phyloP scores from a whole-genome alignment of 2,329 filamentous ascomycete genomes.

The Claviceps sorghi region DNA sequence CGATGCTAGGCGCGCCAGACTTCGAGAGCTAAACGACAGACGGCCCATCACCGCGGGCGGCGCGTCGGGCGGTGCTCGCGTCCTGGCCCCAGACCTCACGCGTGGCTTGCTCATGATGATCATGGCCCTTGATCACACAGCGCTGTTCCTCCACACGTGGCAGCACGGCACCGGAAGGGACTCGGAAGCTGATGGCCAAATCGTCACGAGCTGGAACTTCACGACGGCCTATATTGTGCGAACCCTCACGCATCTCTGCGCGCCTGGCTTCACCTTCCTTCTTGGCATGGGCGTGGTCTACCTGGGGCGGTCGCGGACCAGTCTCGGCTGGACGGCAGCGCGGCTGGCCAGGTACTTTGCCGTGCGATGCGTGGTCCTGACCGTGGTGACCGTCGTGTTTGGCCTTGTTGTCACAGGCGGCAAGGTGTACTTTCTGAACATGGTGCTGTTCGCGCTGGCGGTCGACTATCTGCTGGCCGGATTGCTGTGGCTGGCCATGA shows the following conservation, averaged over 20 bases:
- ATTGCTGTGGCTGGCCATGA: constrained; percentile 24
- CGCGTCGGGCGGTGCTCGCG: constrained; percentile 12
- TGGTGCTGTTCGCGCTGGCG: constrained; percentile 28
- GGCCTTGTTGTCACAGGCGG: constrained; percentile 20
- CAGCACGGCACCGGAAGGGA: constrained; percentile 23
- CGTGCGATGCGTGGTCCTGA: constrained; percentile 22
- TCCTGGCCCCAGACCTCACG: constrained; percentile 28
- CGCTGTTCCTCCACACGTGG: constrained; percentile 26
- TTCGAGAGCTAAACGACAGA: neutral
- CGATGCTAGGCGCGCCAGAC: neutral
- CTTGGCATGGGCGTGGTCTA: constrained; percentile 31
- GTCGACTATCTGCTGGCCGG: constrained; percentile 31
- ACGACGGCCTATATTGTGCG: constrained; percentile 24
- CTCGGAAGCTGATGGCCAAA: constrained; percentile 21
- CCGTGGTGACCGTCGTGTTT: constrained; percentile 17
- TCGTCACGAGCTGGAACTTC: constrained; percentile 24
- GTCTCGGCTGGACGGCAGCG: constrained; percentile 23
- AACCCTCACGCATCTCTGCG: constrained; percentile 30
- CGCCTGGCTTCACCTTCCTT: constrained; percentile 30
- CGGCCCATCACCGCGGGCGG: neutral
- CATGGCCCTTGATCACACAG: constrained; percentile 30
- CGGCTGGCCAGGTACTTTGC: constrained; percentile 25
- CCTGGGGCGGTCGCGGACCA: constrained; percentile 26
- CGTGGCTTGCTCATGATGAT: constrained; percentile 29
- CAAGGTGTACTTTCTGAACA: constrained; percentile 27